A percentile compares a stretch with the other conserved stretches of the same genome.
Conservation (phyloP, 768 basidiomycete genomes). For the Mycena venus region DNA sequence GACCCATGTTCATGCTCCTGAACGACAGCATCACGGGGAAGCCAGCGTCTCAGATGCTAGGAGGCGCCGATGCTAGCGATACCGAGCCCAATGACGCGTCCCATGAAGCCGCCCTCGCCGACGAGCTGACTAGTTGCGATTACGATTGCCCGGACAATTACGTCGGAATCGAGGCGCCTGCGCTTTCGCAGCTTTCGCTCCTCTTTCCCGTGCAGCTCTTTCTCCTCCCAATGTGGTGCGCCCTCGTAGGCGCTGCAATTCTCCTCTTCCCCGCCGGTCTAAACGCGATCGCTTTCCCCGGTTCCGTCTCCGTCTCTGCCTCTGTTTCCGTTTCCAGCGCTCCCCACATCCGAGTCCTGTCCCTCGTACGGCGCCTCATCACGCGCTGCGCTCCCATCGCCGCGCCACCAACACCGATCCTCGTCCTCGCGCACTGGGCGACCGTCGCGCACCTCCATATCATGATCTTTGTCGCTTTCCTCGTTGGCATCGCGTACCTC, state of each 20-base stretch:
- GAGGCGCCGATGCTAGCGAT: neutral
- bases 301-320: too few relatives aligned
- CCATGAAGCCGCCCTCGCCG: too few relatives aligned
- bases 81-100: neutral
- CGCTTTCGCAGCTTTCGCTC: conserved; percentile 4
- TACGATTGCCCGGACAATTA: neutral
- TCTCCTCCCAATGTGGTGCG: conserved; percentile 20
- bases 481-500: conserved; percentile 13
- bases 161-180: neutral
- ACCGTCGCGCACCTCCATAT: conserved; percentile 31
- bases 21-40: conserved; percentile 24
- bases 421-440: conserved; percentile 29
- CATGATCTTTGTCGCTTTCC: conserved; percentile 20
- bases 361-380: neutral
- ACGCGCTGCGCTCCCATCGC: conserved; percentile 12
- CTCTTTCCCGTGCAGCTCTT: conserved; percentile 27
- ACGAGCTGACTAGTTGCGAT: neutral
- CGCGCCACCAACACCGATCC: conserved; percentile 12
- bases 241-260: conserved; percentile 26
- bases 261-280: conserved; percentile 17
- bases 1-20: neutral
- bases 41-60: neutral
- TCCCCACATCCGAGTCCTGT: neutral
- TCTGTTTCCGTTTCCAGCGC: neutral
- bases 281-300: conserved; percentile 23